phyloP scores from a whole-genome alignment of 345 rosid species.

The Passiflora organensis region DNA sequence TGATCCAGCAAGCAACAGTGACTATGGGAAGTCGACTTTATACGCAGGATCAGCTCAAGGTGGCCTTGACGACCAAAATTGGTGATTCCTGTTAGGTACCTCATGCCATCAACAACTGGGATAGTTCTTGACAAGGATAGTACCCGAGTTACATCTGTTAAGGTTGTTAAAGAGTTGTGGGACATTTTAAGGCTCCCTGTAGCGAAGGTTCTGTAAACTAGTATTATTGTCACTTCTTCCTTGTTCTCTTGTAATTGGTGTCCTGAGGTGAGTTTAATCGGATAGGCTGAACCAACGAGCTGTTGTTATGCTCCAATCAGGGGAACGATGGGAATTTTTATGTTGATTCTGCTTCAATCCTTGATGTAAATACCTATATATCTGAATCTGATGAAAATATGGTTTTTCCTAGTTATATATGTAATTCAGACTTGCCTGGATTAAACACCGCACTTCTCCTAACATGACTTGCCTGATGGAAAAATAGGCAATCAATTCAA shows the following conservation, averaged over 20 bases:
- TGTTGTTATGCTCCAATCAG: conserved; percentile 14
- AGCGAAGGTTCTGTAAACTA: conserved; percentile 32
- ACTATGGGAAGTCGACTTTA: conserved; percentile 75
- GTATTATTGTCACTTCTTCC: conserved; percentile 17
- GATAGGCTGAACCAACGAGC: conserved; percentile 19
- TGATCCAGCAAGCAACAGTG: conserved; percentile 97
- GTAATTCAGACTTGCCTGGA: neutral
- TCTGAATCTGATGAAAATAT: conserved; percentile 15
- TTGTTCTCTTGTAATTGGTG: conserved; percentile 13
- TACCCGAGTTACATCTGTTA: conserved; percentile 5
- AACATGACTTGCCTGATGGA: neutral
- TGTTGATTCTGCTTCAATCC: conserved; percentile 10
- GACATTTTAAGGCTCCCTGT: conserved; percentile 39
- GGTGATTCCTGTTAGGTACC: conserved; percentile 29
- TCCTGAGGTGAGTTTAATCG: conserved; percentile 13
- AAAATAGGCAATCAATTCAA: neutral
- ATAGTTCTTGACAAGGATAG: conserved; percentile 14
- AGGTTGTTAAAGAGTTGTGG: conserved; percentile 23
- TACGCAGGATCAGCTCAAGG: conserved; percentile 76
- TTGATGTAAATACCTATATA: conserved; percentile 26
- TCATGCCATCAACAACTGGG: conserved; percentile 5
- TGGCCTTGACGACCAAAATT: conserved; percentile 54
- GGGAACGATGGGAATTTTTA: conserved; percentile 18
- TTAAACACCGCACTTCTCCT: neutral
- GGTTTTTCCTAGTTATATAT: conserved; percentile 2